Evolutionary conservation across 164 flowering plant genomes (phyloP).

Genomic region (Liquidambar formosana): DNA sequence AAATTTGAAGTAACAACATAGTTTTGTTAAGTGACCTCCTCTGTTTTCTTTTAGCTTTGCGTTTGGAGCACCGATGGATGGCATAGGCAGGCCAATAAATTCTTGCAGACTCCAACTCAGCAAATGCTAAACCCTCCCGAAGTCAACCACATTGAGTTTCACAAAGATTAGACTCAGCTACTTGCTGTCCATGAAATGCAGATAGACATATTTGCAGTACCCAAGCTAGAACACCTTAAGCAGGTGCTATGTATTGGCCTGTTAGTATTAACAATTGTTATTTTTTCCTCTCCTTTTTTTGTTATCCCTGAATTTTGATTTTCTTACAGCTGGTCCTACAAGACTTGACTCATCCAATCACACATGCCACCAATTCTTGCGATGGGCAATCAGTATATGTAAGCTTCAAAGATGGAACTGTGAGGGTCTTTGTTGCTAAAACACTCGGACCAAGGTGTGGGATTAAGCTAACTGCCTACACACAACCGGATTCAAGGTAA

Average conservation of each 20-base stretch:
- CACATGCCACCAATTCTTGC: conserved; percentile 78
- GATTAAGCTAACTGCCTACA: conserved; percentile 57
- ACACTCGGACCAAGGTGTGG: conserved; percentile 56
- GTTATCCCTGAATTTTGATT: neutral
- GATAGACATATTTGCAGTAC: conserved; percentile 66
- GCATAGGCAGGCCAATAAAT: conserved; percentile 56
- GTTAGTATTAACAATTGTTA: too few relatives aligned
- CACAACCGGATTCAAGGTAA: conserved; percentile 56
- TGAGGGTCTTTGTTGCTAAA: conserved; percentile 46
- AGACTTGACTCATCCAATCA: conserved; percentile 49
- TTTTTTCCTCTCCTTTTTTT: too few relatives aligned
- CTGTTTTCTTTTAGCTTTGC: conserved; percentile 45
- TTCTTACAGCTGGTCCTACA: conserved; percentile 52
- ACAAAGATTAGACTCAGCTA: conserved; percentile 67
- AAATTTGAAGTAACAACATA: too few relatives aligned
- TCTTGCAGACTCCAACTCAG: conserved; percentile 61
- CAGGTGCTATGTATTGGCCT: conserved; percentile 43
- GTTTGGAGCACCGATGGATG: conserved; percentile 79
- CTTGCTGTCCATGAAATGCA: conserved; percentile 75
- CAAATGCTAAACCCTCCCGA: conserved; percentile 40
- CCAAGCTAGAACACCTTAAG: conserved; percentile 56
- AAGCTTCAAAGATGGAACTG: conserved; percentile 69
- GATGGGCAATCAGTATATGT: conserved; percentile 70
- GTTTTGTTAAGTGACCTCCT: too few relatives aligned
- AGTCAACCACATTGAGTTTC: conserved; percentile 74